Conservation (phyloP, 176 grass and related monocot genomes). For the Rhynchospora pubera region DNA sequence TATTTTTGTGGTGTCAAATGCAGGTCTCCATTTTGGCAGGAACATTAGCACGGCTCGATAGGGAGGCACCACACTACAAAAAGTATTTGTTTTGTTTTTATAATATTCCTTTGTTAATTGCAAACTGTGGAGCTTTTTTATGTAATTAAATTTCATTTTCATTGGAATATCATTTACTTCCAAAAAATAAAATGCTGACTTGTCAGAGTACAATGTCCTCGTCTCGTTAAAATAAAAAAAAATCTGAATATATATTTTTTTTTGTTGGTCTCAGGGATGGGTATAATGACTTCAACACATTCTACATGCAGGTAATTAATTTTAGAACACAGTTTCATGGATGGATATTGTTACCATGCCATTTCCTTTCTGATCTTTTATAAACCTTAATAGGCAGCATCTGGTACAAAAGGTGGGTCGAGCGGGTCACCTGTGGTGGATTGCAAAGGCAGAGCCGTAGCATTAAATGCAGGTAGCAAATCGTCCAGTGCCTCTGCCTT, state of each 20-base stretch:
- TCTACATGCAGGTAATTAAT: constrained; percentile 89
- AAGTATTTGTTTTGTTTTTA: constrained; percentile 46
- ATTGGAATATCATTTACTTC: neutral
- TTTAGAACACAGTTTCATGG: constrained; percentile 1
- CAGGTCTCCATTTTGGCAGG: constrained; percentile 99
- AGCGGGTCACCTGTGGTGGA: constrained; percentile 98
- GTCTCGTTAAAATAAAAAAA: constrained; percentile 20
- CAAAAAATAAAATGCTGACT: neutral
- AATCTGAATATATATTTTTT: constrained; percentile 21
- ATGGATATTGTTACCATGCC: neutral
- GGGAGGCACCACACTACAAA: constrained; percentile 98
- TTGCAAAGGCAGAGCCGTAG: constrained; percentile 95
- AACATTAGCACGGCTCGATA: constrained; percentile 97
- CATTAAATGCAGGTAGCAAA: constrained; percentile 98
- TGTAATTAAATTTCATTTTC: neutral
- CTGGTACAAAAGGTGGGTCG: constrained; percentile 98
- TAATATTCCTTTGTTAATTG: constrained; percentile 12
- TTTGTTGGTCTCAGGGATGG: constrained; percentile 54
- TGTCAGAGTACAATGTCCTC: constrained; percentile 8
- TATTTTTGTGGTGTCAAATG: constrained; percentile 27
- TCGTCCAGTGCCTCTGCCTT: constrained; percentile 97
- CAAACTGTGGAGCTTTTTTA: neutral
- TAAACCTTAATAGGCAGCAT: constrained; percentile 57
- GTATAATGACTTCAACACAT: constrained; percentile 99
- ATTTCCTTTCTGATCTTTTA: neutral